Evolutionary conservation across 2,329 filamentous ascomycete species (phyloP).

Genomic region (Elsinoe australis): DNA sequence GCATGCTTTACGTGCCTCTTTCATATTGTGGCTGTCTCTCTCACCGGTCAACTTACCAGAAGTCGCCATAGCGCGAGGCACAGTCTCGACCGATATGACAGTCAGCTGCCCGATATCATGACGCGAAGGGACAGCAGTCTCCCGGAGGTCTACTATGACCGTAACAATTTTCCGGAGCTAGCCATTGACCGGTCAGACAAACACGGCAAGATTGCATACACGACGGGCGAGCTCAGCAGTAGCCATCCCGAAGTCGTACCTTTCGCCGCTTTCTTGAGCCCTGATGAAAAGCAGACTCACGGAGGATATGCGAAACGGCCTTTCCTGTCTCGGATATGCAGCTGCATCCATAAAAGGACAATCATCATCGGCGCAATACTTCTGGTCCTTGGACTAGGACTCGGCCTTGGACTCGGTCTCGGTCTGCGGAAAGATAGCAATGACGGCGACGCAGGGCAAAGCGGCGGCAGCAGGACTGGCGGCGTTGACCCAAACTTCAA

Average conservation of each 20-base stretch:
- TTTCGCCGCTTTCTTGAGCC: not conserved
- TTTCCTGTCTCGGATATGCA: not conserved
- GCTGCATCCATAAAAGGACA: not conserved
- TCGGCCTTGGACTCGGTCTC: conserved; percentile 4
- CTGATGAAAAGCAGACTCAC: conserved; percentile 10
- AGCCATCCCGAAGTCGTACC: conserved; percentile 5
- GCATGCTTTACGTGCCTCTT: too few species aligned
- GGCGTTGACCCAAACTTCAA: conserved; percentile 4
- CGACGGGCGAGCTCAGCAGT: not conserved
- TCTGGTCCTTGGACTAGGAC: not conserved
- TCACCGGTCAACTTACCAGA: too few species aligned
- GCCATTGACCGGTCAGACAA: conserved; percentile 5
- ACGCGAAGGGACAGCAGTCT: conserved; percentile 4
- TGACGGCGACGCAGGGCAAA: not conserved
- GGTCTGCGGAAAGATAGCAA: not conserved
- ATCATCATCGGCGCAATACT: not conserved
- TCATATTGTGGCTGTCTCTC: too few species aligned
- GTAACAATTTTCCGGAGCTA: not conserved
- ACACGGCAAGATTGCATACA: conserved; percentile 4
- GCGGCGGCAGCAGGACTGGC: not conserved
- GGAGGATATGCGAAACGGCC: not conserved
- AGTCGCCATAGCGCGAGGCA: too few species aligned
- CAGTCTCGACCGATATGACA: not conserved
- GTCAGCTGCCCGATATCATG: not conserved
- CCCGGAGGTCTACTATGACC: conserved; percentile 4